Base-by-base conservation (phyloP, 352 stramenopile species). In the Globisporangium nagaii region DNA sequence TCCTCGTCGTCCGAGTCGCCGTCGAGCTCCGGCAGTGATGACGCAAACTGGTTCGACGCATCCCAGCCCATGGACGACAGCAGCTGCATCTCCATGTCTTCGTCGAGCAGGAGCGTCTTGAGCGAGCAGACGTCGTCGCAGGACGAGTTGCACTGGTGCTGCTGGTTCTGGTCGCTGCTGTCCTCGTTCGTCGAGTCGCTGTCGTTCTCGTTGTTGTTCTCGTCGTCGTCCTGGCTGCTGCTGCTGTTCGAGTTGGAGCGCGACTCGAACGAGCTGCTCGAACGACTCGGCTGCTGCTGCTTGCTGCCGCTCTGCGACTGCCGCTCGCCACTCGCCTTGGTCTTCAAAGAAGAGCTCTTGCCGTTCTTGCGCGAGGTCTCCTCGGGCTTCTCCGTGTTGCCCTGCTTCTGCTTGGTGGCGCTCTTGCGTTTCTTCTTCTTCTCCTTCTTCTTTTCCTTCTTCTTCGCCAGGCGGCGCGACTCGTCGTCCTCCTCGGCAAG, bases 341-440 rank as follows among this genome's bases (percentile, higher is more conserved):
- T 22, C 32, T 76, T 74, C 25, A n/a, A n/a, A n/a, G n/a, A n/a
- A n/a, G n/a, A n/a, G n/a, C 60, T 56, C 31, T 68, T 68, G 51
- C 51, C 48, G n/a, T 30, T 47, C 36, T 74, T 59, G n/a, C 46
- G 57, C 13, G 27, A 57, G 51, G 55, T 73, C 45, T 74, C 17
- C 11, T 39, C 22, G 27, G 25, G 24, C 22, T 42, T 78, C 24
- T 80, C 71, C 19, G 46, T 31, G 11, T 35, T 22, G 35, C 44
- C 65, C 56, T 84, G 71, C 53, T 90, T 90, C 56, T 81, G 73
- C 50, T 92, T 90, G 11, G 79, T 77, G 4, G 73, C 80, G 22
- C 62, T 84, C 62, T 93, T 93, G 35, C 84, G 79, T 39, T 94
- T 94, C 56, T 94, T 94, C 70, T 92, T 94, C 59, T 94, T 94